Base-by-base conservation (phyloP, 2,329 filamentous ascomycete species). In the Aspergillus fumigatus region DNA sequence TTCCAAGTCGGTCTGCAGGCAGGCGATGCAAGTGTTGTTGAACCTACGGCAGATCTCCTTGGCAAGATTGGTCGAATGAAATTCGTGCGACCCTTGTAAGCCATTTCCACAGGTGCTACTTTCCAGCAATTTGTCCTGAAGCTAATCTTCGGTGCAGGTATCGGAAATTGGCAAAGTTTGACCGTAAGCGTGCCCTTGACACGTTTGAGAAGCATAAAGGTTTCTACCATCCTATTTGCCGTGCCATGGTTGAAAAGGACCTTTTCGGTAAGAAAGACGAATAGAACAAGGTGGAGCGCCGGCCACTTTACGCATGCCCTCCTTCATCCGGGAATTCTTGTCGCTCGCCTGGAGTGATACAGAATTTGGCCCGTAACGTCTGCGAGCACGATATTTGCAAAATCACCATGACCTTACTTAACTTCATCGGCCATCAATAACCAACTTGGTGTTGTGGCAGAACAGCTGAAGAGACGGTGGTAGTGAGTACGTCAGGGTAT, bases 221-320 rank as follows among this genome's bases (percentile, higher is more conserved):
- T 60, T 97, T 97, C 70, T 99, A 97, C 71, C 93, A 97, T 70
- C 94, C 94, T 2, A 97, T 97, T 65, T 97, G 92, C 72, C 84
- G 85, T 59, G 84, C 80, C 7, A 89, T 96, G 85, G 86, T 95
- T 2, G 89, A 91, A 76, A 97, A 96, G 81, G 89, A 95, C 73
- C 75, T 95, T 38, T 82, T 81, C 65, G 79, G 79, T 7, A 70
- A 73, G 52, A 71, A 71, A 57, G 65, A 66, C 14, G 52, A 52
- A 48, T 55, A 58, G 38, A n/a, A 47, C 38, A 4, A 41, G n/a
- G 8, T 25, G 45, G 25, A 11, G 6, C 10, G 21, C 23, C 9
- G 26, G n/a, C 9, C 17, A 19, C 25, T 49, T 26, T 48, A 17
- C 5, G 35, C 14, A 38, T 57, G 19, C 14, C 4, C 21, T 47